Conservation (phyloP, 148 eudicot species). For the Linanthus parryae region DNA sequence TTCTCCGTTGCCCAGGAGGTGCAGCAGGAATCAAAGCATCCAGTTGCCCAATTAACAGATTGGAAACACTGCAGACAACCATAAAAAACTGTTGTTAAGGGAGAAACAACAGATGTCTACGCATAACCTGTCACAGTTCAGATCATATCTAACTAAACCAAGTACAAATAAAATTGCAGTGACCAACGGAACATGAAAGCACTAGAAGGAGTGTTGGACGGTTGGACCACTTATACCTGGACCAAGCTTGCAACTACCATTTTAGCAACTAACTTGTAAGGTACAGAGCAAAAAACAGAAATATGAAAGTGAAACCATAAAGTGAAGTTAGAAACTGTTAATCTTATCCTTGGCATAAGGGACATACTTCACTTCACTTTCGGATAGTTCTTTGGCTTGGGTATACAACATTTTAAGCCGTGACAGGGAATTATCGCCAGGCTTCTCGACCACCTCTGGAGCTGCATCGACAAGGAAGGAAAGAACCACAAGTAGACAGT, state of each 20-base stretch:
- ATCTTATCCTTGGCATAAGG: neutral
- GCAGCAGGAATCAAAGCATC: constrained; percentile 70
- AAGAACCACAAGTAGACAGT: no score
- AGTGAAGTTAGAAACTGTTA: neutral
- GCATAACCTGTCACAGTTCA: no score
- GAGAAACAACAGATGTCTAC: neutral
- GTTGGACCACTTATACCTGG: no score
- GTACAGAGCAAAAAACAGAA: neutral
- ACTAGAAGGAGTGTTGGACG: no score
- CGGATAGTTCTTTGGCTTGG: constrained; percentile 80
- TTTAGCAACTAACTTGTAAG: no score
- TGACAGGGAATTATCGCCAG: constrained; percentile 65
- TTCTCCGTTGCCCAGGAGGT: constrained; percentile 63
- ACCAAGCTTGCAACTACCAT: no score
- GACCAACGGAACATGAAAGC: no score
- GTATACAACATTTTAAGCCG: constrained; percentile 58
- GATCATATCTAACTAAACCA: no score
- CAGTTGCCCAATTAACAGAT: constrained; percentile 43
- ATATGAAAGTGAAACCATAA: neutral
- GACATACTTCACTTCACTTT: constrained; percentile 70
- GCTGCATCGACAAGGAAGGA: constrained; percentile 39
- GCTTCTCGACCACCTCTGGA: constrained; percentile 93
- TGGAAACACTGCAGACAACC: constrained; percentile 49
- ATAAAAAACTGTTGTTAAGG: neutral
- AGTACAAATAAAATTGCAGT: no score